Percentiles rank a stretch among this genome's conserved stretches.
Evolutionary conservation across 2,329 filamentous ascomycete species (phyloP).

Genomic region (Cladosporium sp.): DNA sequence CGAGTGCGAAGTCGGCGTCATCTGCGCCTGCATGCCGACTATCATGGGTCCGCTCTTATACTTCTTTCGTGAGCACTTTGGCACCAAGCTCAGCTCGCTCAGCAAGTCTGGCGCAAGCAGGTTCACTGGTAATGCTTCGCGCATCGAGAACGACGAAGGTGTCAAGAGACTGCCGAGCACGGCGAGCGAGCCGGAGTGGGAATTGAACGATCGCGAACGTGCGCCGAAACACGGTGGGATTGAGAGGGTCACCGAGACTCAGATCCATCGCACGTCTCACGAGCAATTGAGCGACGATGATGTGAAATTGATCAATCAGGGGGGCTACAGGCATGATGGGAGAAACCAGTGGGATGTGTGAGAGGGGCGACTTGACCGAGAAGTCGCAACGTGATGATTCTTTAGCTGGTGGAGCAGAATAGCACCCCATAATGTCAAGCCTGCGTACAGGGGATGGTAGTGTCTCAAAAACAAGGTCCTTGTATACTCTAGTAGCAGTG

Average conservation of each 20-base stretch:
- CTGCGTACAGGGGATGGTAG: neutral
- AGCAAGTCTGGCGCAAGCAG: slow-evolving; percentile 10
- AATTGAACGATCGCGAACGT: neutral
- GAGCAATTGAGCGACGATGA: slow-evolving; percentile 12
- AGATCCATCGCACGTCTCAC: neutral
- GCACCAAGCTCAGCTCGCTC: slow-evolving; percentile 4
- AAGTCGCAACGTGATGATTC: neutral
- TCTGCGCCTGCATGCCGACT: slow-evolving; percentile 28
- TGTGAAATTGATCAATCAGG: neutral
- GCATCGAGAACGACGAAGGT: neutral
- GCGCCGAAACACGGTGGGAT: neutral
- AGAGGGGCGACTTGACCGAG: neutral
- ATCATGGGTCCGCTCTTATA: slow-evolving; percentile 6
- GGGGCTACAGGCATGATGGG: neutral
- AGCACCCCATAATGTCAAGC: neutral
- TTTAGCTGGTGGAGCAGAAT: neutral
- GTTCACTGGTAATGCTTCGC: neutral
- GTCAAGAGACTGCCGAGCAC: slow-evolving; percentile 10
- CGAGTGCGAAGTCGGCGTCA: slow-evolving; percentile 25
- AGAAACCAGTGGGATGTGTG: neutral
- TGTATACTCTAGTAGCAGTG: no score
- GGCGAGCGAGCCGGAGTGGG: neutral
- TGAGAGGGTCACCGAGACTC: neutral
- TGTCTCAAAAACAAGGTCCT: neutral
- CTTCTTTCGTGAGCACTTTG: slow-evolving; percentile 6